Conservation (phyloP, 495 filamentous ascomycete species). For the Aspergillus panamensis region DNA sequence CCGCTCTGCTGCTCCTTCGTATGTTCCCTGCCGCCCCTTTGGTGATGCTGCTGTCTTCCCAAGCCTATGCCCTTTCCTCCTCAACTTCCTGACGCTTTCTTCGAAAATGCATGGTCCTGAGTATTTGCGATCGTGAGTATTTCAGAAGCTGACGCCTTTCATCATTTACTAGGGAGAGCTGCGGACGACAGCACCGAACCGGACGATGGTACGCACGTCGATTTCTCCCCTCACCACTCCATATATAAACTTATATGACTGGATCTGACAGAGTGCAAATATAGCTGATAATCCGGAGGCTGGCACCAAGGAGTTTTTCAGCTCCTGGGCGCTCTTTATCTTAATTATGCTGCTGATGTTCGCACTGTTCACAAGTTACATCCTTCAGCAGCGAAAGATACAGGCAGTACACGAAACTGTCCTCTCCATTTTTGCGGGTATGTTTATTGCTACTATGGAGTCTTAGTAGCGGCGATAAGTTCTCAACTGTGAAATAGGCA, state of each 20-base stretch:
- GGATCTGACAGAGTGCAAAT: conserved; percentile 22
- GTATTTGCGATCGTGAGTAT: background rate
- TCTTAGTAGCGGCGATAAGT: background rate
- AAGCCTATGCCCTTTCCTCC: too few species aligned
- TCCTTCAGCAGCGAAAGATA: conserved; percentile 89
- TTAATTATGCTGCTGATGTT: conserved; percentile 87
- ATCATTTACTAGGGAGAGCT: conserved; percentile 29
- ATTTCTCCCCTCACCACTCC: background rate
- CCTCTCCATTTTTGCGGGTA: conserved; percentile 95
- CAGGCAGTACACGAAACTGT: conserved; percentile 98
- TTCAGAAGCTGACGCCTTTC: conserved; percentile 20
- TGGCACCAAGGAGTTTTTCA: conserved; percentile 81
- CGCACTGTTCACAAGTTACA: conserved; percentile 95
- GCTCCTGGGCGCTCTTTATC: conserved; percentile 96
- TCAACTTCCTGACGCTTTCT: background rate
- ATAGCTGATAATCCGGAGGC: conserved; percentile 53
- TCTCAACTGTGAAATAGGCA: conserved; percentile 54
- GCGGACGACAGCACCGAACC: conserved; percentile 46
- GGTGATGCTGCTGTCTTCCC: background rate
- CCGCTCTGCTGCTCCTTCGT: conserved; percentile 41
- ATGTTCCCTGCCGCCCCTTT: conserved; percentile 22
- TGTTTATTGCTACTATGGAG: conserved; percentile 21
- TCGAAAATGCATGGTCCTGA: background rate
- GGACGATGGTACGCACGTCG: conserved; percentile 46
- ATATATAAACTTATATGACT: background rate